phyloP scores from a whole-genome alignment of 163 green algal species.

The Scenedesmus sp. region DNA sequence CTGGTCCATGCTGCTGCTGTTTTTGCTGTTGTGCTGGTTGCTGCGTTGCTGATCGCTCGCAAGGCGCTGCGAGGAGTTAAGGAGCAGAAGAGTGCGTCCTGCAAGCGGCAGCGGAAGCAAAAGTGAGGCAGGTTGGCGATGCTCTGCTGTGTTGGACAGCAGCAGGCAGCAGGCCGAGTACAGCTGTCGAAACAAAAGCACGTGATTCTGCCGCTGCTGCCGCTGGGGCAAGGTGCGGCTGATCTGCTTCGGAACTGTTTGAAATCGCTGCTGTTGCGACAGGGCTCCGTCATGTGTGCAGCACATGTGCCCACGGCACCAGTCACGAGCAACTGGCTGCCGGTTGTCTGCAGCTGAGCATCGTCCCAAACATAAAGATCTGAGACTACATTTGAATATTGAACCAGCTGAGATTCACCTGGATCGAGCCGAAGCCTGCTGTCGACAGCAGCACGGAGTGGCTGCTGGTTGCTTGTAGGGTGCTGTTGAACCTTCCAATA shows the following conservation, averaged over 20 bases:
- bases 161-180: not conserved
- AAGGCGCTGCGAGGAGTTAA: not conserved
- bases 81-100: not conserved
- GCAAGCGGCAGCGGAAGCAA: not conserved
- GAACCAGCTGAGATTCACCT: not conserved
- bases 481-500: not conserved
- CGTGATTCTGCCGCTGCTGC: constrained; percentile 24
- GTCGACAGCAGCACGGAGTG: not conserved
- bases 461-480: not conserved
- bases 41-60: not conserved
- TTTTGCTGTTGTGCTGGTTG: not conserved
- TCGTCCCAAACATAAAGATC: not conserved
- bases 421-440: not conserved
- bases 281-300: not conserved
- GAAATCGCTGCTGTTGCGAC: not conserved
- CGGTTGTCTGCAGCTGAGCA: too few species aligned
- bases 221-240: not conserved
- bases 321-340: not conserved
- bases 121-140: not conserved
- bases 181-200: not conserved
- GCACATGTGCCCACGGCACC: not conserved
- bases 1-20: not conserved
- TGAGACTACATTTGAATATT: not conserved
- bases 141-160: not conserved
- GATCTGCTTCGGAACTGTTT: not conserved